A percentile compares a stretch with the other conserved stretches of the same genome.
Conservation (phyloP, 306 rosid genomes). For the Mimosa bimucronata region DNA sequence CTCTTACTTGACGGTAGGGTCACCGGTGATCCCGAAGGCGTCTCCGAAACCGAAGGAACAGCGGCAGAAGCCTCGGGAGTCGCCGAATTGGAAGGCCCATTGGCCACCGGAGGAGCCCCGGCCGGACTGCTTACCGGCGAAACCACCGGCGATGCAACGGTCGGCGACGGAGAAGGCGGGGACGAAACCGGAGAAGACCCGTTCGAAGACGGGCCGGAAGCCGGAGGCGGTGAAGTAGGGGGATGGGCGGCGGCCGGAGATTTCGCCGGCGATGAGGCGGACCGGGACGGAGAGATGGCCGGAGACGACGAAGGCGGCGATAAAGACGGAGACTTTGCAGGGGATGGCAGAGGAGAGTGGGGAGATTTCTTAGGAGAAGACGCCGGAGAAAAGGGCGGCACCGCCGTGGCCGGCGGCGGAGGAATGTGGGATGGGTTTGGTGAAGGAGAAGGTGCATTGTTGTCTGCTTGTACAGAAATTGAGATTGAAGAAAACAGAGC, state of each 20-base stretch:
- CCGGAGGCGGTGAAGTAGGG: constrained; percentile 46
- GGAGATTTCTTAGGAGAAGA: constrained; percentile 53
- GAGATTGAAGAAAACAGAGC: constrained; percentile 30
- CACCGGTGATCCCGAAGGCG: constrained; percentile 58
- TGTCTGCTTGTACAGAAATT: constrained; percentile 42
- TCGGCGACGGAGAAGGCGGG: constrained; percentile 48
- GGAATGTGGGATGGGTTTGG: constrained; percentile 48
- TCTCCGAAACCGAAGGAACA: constrained; percentile 62
- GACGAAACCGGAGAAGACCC: constrained; percentile 50
- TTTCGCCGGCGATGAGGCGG: constrained; percentile 40
- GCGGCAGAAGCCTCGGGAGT: constrained; percentile 47
- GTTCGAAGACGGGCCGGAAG: constrained; percentile 52
- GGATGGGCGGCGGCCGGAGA: constrained; percentile 39
- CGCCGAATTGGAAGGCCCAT: constrained; percentile 51
- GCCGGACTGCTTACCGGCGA: constrained; percentile 49
- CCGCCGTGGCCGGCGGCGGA: constrained; percentile 22
- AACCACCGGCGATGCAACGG: constrained; percentile 33
- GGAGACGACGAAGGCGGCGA: constrained; percentile 63
- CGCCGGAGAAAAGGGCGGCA: constrained; percentile 43
- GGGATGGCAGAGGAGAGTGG: constrained; percentile 41
- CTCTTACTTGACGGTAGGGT: constrained; percentile 56
- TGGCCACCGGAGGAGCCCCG: constrained; percentile 51
- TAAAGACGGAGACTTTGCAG: constrained; percentile 60
- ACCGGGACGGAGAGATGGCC: constrained; percentile 46
- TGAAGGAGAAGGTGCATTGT: constrained; percentile 73